Percentiles rank a stretch among this genome's conserved stretches.
Evolutionary conservation across 768 basidiomycete species (phyloP).

Genomic region (Vararia minispora): DNA sequence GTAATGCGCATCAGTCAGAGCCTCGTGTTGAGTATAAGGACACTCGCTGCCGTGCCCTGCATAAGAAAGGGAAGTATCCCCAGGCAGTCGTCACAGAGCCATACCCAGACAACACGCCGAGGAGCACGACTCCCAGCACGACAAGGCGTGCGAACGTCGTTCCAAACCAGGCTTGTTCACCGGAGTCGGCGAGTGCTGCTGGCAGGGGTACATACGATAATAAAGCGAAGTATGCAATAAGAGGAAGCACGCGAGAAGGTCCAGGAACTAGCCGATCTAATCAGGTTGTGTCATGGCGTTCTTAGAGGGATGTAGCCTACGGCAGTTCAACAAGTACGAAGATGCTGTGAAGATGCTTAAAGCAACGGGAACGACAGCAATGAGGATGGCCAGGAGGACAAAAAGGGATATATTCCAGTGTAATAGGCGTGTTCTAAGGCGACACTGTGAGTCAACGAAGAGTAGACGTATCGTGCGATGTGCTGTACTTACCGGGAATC

Average conservation of each 20-base stretch:
- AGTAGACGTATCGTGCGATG: background rate
- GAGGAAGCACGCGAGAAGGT: constrained; percentile 8
- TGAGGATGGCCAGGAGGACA: constrained; percentile 46
- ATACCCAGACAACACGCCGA: constrained; percentile 74
- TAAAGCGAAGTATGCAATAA: constrained; percentile 38
- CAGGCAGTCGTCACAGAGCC: constrained; percentile 64
- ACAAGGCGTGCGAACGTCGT: constrained; percentile 51
- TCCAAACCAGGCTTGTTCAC: constrained; percentile 24
- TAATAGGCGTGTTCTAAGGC: constrained; percentile 42
- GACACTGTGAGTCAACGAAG: background rate
- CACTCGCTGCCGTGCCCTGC: constrained; percentile 11
- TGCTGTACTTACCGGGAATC: constrained; percentile 37
- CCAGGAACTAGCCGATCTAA: background rate
- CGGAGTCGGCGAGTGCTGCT: constrained; percentile 24
- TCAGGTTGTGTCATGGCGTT: no score
- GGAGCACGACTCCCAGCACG: constrained; percentile 65
- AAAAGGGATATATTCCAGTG: constrained; percentile 63
- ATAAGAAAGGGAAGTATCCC: constrained; percentile 39
- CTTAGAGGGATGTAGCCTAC: constrained; percentile 9
- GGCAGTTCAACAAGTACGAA: constrained; percentile 3
- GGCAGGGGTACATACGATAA: constrained; percentile 66
- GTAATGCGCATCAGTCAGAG: background rate
- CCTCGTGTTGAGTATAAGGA: background rate
- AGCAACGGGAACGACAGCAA: constrained; percentile 57
- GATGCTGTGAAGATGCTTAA: constrained; percentile 40